Conservation (phyloP, 2,329 filamentous ascomycete genomes). For the Epichloe elymi region DNA sequence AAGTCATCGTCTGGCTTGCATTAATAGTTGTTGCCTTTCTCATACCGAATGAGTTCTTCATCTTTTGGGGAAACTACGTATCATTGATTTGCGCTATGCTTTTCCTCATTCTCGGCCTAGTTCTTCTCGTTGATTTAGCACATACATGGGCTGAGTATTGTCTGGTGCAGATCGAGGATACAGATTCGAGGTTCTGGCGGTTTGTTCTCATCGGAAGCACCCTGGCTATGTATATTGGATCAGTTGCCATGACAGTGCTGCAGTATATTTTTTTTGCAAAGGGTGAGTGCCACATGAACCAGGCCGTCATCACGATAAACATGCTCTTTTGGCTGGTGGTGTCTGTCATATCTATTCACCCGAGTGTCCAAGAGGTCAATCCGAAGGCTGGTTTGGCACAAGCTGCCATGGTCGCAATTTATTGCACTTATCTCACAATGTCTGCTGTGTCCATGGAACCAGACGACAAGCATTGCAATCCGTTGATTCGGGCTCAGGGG, state of each 20-base stretch:
- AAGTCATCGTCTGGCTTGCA: slow-evolving; percentile 77
- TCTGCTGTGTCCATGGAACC: slow-evolving; percentile 98
- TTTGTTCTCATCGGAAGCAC: slow-evolving; percentile 83
- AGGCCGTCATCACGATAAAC: slow-evolving; percentile 90
- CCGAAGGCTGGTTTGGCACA: slow-evolving; percentile 91
- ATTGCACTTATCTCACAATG: slow-evolving; percentile 98
- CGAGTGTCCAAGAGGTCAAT: slow-evolving; percentile 80
- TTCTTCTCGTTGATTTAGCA: slow-evolving; percentile 86
- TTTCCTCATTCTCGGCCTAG: slow-evolving; percentile 83
- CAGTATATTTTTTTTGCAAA: slow-evolving; percentile 96
- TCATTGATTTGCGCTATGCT: slow-evolving; percentile 79
- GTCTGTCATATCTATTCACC: slow-evolving; percentile 78
- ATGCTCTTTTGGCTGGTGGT: slow-evolving; percentile 69
- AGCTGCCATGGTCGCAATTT: slow-evolving; percentile 90
- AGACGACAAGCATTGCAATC: slow-evolving; percentile 87
- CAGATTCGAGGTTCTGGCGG: slow-evolving; percentile 75
- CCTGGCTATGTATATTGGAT: slow-evolving; percentile 82
- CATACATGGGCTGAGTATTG: slow-evolving; percentile 98
- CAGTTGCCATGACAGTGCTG: slow-evolving; percentile 84
- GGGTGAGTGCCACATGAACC: slow-evolving; percentile 82
- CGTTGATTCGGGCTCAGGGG: slow-evolving; percentile 70
- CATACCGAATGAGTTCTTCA: slow-evolving; percentile 89
- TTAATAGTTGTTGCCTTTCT: slow-evolving; percentile 88
- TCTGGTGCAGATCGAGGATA: slow-evolving; percentile 81
- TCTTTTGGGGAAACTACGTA: slow-evolving; percentile 86